Evolutionary conservation across 306 rosid species (phyloP).

Genomic region (Malus asiatica): DNA sequence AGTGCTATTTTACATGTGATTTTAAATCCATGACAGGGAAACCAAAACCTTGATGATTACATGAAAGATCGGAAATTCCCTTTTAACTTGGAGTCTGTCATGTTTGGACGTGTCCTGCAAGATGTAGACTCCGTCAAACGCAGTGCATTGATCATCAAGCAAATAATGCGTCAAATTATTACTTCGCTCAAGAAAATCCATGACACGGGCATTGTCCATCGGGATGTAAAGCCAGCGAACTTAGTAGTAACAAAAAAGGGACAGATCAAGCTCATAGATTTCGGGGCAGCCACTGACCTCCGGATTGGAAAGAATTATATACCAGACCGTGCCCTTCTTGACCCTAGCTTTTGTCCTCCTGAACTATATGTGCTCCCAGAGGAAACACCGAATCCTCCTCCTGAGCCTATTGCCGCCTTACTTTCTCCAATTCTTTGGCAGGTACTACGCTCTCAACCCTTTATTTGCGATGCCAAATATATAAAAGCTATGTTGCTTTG

Average conservation of each 20-base stretch:
- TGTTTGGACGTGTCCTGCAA: slow-evolving; percentile 86
- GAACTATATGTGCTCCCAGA: slow-evolving; percentile 82
- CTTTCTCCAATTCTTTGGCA: slow-evolving; percentile 93
- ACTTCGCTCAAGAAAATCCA: slow-evolving; percentile 85
- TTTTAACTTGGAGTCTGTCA: slow-evolving; percentile 69
- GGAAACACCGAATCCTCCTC: slow-evolving; percentile 95
- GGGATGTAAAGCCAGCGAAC: slow-evolving; percentile 92
- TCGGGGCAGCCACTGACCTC: slow-evolving; percentile 93
- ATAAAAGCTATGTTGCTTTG: background rate
- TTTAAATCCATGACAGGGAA: slow-evolving; percentile 50
- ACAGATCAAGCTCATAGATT: slow-evolving; percentile 82
- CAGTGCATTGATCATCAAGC: slow-evolving; percentile 85
- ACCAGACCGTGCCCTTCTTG: slow-evolving; percentile 60
- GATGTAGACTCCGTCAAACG: slow-evolving; percentile 61
- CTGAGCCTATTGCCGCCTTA: slow-evolving; percentile 82
- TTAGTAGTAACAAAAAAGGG: slow-evolving; percentile 78
- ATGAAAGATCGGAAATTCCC: slow-evolving; percentile 76
- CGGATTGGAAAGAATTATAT: slow-evolving; percentile 88
- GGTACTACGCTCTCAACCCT: slow-evolving; percentile 33
- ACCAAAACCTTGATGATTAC: slow-evolving; percentile 76
- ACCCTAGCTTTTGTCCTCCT: slow-evolving; percentile 89
- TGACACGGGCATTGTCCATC: slow-evolving; percentile 83
- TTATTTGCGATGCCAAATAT: background rate
- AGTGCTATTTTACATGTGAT: background rate
- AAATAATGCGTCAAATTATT: slow-evolving; percentile 83